phyloP scores from a whole-genome alignment of 129 eudicot species.

The Flaveria sonorensis region DNA sequence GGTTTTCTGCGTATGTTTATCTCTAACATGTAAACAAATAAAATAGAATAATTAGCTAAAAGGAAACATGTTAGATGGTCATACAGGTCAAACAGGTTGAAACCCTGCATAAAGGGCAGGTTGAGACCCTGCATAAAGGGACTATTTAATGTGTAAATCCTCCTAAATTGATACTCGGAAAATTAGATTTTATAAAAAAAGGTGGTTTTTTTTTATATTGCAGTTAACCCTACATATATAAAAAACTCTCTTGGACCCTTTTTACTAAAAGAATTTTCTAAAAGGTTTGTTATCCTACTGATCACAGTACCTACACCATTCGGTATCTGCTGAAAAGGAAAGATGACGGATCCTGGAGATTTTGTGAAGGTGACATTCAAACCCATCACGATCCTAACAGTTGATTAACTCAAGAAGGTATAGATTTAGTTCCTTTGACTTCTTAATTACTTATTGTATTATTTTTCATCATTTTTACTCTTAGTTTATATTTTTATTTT shows the following conservation, averaged over 20 bases:
- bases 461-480: conserved; percentile 9
- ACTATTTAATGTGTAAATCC: background rate
- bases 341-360: conserved; percentile 87
- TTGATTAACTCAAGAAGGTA: conserved; percentile 21
- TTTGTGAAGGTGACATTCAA: conserved; percentile 70
- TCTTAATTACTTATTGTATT: conserved; percentile 11
- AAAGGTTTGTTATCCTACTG: background rate
- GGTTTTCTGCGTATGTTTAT: background rate
- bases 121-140: background rate
- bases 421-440: conserved; percentile 22
- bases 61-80: background rate
- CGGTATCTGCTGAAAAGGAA: conserved; percentile 72
- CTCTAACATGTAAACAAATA: background rate
- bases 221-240: background rate
- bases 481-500: background rate
- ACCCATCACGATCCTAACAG: conserved; percentile 43
- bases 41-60: background rate
- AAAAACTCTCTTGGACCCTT: background rate
- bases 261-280: background rate
- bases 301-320: conserved; percentile 75
- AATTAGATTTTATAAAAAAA: background rate
- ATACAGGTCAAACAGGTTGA: background rate
- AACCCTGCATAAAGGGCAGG: background rate
- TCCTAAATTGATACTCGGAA: background rate
- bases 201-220: background rate